Conservation (phyloP, 2,329 filamentous ascomycete genomes). For the Colletotrichum sp. region DNA sequence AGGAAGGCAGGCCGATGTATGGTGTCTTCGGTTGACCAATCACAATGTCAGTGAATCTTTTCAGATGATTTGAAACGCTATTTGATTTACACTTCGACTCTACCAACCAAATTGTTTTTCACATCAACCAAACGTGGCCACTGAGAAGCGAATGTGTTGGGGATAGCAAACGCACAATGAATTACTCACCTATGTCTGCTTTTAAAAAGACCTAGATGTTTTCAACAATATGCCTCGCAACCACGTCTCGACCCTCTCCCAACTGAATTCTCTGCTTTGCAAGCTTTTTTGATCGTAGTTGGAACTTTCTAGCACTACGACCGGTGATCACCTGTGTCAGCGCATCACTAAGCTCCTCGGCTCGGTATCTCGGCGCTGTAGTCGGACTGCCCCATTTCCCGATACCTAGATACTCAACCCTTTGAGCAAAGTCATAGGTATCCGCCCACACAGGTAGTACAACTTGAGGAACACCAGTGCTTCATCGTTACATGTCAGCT, state of each 20-base stretch:
- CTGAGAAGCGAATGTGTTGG: background rate
- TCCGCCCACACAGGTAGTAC: constrained; percentile 50
- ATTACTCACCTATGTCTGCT: background rate
- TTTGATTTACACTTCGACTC: background rate
- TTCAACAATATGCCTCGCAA: background rate
- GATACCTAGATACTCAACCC: constrained; percentile 47
- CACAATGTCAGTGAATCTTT: background rate
- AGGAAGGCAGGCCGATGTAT: background rate
- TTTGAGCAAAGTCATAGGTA: constrained; percentile 49
- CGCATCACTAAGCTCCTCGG: background rate
- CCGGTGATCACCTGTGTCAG: background rate
- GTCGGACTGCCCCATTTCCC: constrained; percentile 25
- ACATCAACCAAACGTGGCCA: background rate
- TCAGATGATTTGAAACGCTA: background rate
- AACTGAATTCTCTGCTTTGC: constrained; percentile 17
- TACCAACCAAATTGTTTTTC: background rate
- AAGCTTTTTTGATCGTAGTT: background rate
- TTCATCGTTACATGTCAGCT: constrained; percentile 15
- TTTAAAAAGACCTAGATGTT: background rate
- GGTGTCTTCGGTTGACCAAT: background rate
- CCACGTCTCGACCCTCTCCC: background rate
- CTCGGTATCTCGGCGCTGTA: background rate
- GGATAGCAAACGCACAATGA: background rate
- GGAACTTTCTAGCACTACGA: background rate
- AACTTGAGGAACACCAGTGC: constrained; percentile 49